Base-by-base conservation (phyloP, 2,329 filamentous ascomycete genomes). In the Exophiala dermatitidis region DNA sequence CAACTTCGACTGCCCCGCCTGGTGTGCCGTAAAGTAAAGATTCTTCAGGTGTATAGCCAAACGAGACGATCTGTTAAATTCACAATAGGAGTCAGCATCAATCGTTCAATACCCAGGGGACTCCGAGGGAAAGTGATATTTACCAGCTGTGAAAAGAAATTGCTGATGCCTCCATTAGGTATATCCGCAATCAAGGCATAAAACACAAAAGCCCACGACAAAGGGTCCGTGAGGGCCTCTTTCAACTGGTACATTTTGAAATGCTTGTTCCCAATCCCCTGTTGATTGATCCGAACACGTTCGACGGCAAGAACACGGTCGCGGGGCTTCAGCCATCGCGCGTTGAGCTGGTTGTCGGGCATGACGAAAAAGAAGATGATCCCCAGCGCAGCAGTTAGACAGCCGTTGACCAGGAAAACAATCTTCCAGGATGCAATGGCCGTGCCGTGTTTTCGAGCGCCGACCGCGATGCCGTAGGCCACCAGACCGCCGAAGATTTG, bases 251-350 rank as follows among this genome's bases (percentile, higher is more conserved):
- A 75, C 70, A 77, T 74, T 58, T 85, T 85, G 68, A 84, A 86
- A 57, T 85, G 77, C 59, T 82, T 82, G 56, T 81, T 85, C 1
- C 83, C 84, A 10, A 86, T 83, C 0, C 87, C 87, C 55, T 87
- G 87, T 65, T 88, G 82, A 62, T 91, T 91, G 26, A 81, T 75
- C 0, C 86, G 76, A 4, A 91, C 80, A 0, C 87, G 77, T 58
- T 88, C 86, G 29, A 90, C 72, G 0, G 84, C 85, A 40, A 88
- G 74, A 0, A 82, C 66, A 8, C 81, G 80, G 60, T 91, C 87
- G 43, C 81, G 75, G 48, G 84, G 77, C 5, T 73, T 84, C 29
- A 93, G 62, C 76, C 78, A 83, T 2, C 77, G 72, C 10, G 78
- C 78, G 48, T 83, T 82, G 44, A 83, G 66, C 58, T 82, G 80